Base-by-base conservation (phyloP, 2,329 filamentous ascomycete genomes). In the Neofusicoccum ribis region DNA sequence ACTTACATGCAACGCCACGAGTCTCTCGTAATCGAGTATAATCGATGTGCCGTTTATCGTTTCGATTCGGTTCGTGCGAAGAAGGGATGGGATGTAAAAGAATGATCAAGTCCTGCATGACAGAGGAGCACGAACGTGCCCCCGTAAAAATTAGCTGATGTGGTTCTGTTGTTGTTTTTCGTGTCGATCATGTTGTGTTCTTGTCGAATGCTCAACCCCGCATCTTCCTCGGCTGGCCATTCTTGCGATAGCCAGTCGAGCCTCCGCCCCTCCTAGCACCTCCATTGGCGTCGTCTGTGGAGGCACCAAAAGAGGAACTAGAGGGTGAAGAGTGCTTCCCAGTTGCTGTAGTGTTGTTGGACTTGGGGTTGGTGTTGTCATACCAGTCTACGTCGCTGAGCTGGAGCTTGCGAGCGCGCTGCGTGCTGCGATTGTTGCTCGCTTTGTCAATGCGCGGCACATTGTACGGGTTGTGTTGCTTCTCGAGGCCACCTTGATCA, bases 381-480 rank as follows among this genome's bases (percentile, higher is more conserved):
- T 94, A 97, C 95, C 95, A 99, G 79, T 99, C 94, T 77, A 99
- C 92, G 79, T 99, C 95, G 79, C 92, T 97, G 66, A 98, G 86
- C 77, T 98, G 94, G 67, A 99, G 83, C 79, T 96, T 96, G 73
- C 95, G 88, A 66, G 91, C 89, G 69, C 93, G 90, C 77, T 97
- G 93, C 66, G 90, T 89, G 73, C 86, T 87, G 64, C 91, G 89
- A 70, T 89, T 90, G 70, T 81, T 82, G 66, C 85, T 84, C 49
- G 84, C 82, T 72, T 86, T 88, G 71, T 88, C 85, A 61, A 80
- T 71, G 67, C 80, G 78, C 44, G 79, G 80, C 66, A 79, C 78
- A 44, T 77, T 76, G 68, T 82, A 80, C 4, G 78, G 76, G 63
- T 78, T 77, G 58, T 76, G 76, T 54, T 74, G 75, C 68, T 78